These are phyloP conservation scores for Salix caprea DNA, from an alignment of 345 rosid species.

Conservation along the genomic window DNA sequence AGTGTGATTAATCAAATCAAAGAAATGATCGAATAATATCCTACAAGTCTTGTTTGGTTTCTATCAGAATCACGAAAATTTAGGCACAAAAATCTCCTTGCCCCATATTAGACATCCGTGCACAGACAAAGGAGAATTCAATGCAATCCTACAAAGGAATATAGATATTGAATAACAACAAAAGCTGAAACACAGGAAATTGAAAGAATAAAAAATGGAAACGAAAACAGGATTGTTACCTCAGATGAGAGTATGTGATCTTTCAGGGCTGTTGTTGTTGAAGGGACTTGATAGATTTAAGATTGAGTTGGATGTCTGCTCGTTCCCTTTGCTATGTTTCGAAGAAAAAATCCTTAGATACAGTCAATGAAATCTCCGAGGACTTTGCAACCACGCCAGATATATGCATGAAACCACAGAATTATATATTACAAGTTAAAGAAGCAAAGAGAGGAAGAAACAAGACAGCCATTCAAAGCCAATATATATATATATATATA, in stretches of 20 bases:
- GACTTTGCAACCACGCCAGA: background rate
- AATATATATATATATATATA: background rate
- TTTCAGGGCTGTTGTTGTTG: background rate
- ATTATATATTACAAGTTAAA: background rate
- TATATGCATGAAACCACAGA: background rate
- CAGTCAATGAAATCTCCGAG: background rate
- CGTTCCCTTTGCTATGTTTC: background rate
- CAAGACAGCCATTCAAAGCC: background rate
- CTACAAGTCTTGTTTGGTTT: background rate
- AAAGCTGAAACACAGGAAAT: background rate
- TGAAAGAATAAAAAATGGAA: background rate
- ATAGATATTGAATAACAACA: background rate
- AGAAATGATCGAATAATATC: background rate
- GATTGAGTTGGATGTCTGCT: background rate
- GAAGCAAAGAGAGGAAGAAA: background rate
- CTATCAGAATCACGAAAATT: background rate
- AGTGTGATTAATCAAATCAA: no score
- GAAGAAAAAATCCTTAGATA: background rate
- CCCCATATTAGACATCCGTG: background rate
- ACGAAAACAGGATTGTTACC: background rate
- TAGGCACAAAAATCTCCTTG: background rate
- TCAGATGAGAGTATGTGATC: background rate
- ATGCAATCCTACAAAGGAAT: background rate
- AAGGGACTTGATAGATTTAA: background rate
- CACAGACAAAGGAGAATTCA: background rate